Conservation (phyloP, 2,329 filamentous ascomycete genomes). For the Monosporascus sp. region DNA sequence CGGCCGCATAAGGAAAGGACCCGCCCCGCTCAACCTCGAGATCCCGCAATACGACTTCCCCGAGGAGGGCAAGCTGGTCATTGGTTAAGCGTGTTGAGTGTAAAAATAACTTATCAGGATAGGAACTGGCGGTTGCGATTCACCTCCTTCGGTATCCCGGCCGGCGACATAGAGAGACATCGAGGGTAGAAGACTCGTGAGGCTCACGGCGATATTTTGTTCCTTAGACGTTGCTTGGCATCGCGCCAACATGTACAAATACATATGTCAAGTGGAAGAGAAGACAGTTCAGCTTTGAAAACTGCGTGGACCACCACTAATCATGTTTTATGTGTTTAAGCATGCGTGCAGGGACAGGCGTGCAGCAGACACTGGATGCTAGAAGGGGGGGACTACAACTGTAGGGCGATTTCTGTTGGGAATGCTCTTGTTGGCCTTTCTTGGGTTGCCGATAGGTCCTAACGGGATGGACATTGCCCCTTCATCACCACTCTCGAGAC, state of each 20-base stretch:
- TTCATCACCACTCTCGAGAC: no score
- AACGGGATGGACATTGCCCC: no score
- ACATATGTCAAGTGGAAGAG: constrained; percentile 19
- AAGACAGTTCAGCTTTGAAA: background rate
- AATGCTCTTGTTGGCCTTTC: no score
- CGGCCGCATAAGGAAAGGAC: constrained; percentile 94
- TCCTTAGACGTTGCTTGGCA: constrained; percentile 25
- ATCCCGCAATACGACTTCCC: constrained; percentile 90
- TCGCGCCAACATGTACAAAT: constrained; percentile 26
- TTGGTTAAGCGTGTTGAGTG: constrained; percentile 64
- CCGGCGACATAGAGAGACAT: background rate
- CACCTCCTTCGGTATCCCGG: background rate
- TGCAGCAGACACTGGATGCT: no score
- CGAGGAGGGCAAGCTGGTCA: constrained; percentile 80
- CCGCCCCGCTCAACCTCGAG: constrained; percentile 95
- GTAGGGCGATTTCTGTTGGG: no score
- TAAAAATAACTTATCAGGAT: constrained; percentile 28
- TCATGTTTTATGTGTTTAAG: background rate
- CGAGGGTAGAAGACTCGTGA: background rate
- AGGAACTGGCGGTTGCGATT: constrained; percentile 8
- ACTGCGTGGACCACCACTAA: background rate
- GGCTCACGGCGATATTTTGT: constrained; percentile 2
- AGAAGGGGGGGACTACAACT: no score
- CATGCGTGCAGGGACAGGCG: background rate
- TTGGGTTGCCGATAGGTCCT: no score